Conservation (phyloP, 2,329 filamentous ascomycete species). For the Fusarium miscanthi region DNA sequence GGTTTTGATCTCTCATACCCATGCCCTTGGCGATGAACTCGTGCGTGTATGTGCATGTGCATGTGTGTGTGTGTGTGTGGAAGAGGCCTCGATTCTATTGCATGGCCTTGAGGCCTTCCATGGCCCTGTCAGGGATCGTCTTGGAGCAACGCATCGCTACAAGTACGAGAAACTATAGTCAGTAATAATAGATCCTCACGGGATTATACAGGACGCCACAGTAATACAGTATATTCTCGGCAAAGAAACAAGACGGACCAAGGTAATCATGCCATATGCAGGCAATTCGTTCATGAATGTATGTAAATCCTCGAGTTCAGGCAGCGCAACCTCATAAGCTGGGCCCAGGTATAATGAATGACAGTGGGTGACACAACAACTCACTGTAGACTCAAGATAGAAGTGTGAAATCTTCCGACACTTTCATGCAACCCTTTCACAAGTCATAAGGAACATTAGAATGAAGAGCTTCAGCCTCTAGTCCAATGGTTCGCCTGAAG, state of each 20-base stretch:
- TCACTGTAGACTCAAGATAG: not conserved
- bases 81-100: not conserved
- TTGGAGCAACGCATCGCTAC: not conserved
- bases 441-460: not conserved
- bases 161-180: not conserved
- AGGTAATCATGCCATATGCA: not conserved
- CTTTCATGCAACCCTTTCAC: not conserved
- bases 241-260: not conserved
- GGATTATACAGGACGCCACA: not conserved
- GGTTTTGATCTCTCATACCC: slow-evolving; percentile 33
- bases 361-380: too few species aligned
- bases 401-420: not conserved
- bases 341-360: not conserved
- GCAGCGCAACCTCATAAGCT: not conserved
- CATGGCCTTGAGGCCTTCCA: slow-evolving; percentile 21
- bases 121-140: not conserved
- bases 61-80: not conserved
- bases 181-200: not conserved
- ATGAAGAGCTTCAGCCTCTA: not conserved
- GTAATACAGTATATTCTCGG: not conserved
- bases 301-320: not conserved
- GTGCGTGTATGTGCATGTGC: not conserved
- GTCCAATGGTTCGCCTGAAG: not conserved
- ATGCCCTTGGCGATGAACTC: not conserved
- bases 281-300: not conserved